Conservation (phyloP, 2,329 filamentous ascomycete genomes). For the Colletotrichum agaves region DNA sequence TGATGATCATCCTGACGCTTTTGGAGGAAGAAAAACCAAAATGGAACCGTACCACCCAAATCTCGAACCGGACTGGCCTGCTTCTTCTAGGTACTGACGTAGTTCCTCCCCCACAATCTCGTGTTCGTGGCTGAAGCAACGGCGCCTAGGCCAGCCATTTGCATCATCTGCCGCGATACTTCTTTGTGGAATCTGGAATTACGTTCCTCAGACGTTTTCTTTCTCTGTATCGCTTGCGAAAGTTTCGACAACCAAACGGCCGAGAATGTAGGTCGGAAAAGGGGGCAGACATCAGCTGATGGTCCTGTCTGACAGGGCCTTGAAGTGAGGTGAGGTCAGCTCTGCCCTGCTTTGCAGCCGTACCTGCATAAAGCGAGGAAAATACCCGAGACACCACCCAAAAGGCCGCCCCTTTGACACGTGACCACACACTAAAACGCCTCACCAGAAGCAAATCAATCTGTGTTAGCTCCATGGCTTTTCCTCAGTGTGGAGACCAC, state of each 20-base stretch:
- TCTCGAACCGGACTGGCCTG: slow-evolving; percentile 3
- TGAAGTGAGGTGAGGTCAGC: slow-evolving; percentile 1
- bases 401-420: not conserved
- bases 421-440: not conserved
- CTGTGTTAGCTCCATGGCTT: not conserved
- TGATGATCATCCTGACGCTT: slow-evolving; percentile 16
- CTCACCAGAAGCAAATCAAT: not conserved
- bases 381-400: not conserved
- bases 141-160: not conserved
- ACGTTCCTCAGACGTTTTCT: not conserved
- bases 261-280: not conserved
- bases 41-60: not conserved
- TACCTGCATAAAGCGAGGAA: slow-evolving; percentile 3
- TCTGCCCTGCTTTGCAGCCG: not conserved
- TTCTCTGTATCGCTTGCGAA: not conserved
- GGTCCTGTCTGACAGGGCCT: not conserved
- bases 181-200: not conserved
- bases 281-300: not conserved
- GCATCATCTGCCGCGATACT: slow-evolving; percentile 5
- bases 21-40: not conserved
- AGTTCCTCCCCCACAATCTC: slow-evolving; percentile 7
- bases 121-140: slow-evolving; percentile 5
- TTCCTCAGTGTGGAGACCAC: not conserved
- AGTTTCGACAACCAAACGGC: not conserved
- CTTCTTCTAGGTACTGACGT: not conserved